Conservation (phyloP, 2,329 filamentous ascomycete species). For the Didymella keratinophila region DNA sequence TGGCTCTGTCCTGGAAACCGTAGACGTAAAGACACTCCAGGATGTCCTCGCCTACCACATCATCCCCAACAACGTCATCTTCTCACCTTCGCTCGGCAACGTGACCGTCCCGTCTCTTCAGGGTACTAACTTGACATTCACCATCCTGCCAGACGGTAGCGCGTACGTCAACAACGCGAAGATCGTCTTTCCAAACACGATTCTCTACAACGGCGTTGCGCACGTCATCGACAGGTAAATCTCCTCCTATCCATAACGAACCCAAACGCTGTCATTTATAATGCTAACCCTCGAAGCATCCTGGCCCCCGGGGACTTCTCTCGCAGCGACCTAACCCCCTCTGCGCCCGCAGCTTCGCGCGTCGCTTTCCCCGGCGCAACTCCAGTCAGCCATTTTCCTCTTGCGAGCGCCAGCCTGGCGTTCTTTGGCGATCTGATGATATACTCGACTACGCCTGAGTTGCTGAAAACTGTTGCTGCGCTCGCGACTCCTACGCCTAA, state of each 20-base stretch:
- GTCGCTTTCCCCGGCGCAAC: slow-evolving; percentile 35
- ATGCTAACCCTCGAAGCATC: slow-evolving; percentile 20
- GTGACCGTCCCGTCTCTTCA: slow-evolving; percentile 34
- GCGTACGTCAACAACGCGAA: slow-evolving; percentile 38
- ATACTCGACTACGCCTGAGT: slow-evolving; percentile 34
- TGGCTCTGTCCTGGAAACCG: slow-evolving; percentile 32
- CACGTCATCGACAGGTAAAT: slow-evolving; percentile 38
- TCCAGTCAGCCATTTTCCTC: slow-evolving; percentile 26
- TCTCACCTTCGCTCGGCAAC: slow-evolving; percentile 37
- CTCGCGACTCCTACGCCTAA: slow-evolving; percentile 24
- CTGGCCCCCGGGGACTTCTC: slow-evolving; percentile 29
- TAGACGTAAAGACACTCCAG: slow-evolving; percentile 30
- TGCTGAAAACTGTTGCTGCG: slow-evolving; percentile 37
- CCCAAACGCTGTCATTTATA: not conserved
- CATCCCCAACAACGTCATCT: slow-evolving; percentile 39
- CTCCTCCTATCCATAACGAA: no score
- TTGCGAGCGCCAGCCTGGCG: slow-evolving; percentile 27
- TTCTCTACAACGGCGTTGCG: slow-evolving; percentile 37
- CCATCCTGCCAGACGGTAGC: slow-evolving; percentile 34
- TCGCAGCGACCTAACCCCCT: slow-evolving; percentile 25
- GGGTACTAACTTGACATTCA: slow-evolving; percentile 34
- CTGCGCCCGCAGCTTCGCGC: slow-evolving; percentile 27
- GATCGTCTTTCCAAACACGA: slow-evolving; percentile 35
- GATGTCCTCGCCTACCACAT: slow-evolving; percentile 39
- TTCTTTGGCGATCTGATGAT: slow-evolving; percentile 34